Evolutionary conservation across 2,329 filamentous ascomycete genomes (phyloP).

Genomic region (Hymenoscyphus fructigenus): DNA sequence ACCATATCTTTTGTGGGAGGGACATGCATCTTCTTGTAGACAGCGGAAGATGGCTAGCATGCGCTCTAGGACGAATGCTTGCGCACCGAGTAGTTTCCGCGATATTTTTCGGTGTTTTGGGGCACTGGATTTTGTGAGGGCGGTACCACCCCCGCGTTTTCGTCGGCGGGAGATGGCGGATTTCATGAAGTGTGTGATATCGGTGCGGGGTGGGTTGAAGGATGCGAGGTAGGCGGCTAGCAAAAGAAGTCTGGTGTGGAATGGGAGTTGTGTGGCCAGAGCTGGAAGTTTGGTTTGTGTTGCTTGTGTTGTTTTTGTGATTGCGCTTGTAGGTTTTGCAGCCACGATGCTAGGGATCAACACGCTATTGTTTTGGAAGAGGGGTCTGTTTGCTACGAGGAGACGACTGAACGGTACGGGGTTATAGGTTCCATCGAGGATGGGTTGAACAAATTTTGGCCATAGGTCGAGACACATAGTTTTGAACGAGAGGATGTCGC

Average conservation of each 20-base stretch:
- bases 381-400: conserved; percentile 65
- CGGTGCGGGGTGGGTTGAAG: conserved; percentile 74
- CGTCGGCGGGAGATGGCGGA: conserved; percentile 37
- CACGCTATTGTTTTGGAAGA: conserved; percentile 72
- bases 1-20: conserved; percentile 3
- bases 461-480: conserved; percentile 74
- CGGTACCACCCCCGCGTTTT: conserved; percentile 45
- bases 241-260: conserved; percentile 71
- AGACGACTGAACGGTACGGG: conserved; percentile 83
- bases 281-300: conserved; percentile 36
- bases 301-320: conserved; percentile 15
- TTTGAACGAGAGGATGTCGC: conserved; percentile 73
- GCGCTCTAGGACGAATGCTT: conserved; percentile 74
- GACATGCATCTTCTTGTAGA: conserved; percentile 48
- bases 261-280: conserved; percentile 60
- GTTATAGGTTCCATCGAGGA: conserved; percentile 65
- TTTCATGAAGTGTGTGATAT: conserved; percentile 70
- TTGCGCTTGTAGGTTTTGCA: conserved; percentile 13
- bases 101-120: conserved; percentile 69
- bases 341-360: conserved; percentile 64
- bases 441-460: conserved; percentile 78
- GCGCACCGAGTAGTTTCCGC: conserved; percentile 72
- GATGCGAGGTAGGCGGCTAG: conserved; percentile 78
- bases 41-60: conserved; percentile 76
- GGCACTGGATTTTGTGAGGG: conserved; percentile 35